Conservation (phyloP, 2,329 filamentous ascomycete genomes). For the Lachnellula suecica region DNA sequence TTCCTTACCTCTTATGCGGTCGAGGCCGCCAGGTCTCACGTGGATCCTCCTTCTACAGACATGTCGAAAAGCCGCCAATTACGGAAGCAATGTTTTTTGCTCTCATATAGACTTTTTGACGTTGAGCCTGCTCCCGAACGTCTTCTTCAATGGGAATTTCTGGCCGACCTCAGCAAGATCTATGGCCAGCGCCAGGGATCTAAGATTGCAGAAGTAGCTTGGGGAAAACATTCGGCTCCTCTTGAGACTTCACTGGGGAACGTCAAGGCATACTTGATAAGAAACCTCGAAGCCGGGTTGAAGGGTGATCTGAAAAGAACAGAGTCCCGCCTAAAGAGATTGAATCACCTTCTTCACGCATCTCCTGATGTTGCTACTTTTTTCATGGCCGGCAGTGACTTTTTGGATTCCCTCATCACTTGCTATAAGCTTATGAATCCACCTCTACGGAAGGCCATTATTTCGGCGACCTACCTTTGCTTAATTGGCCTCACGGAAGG, state of each 20-base stretch:
- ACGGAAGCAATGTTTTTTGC: slow-evolving; percentile 62
- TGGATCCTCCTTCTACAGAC: slow-evolving; percentile 3
- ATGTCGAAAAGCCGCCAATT: slow-evolving; percentile 46
- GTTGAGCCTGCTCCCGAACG: slow-evolving; percentile 40
- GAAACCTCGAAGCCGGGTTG: slow-evolving; percentile 60
- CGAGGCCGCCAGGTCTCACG: slow-evolving; percentile 45
- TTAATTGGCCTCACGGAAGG: slow-evolving; percentile 69
- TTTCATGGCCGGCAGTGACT: slow-evolving; percentile 84
- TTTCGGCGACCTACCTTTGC: slow-evolving; percentile 74
- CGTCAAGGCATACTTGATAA: slow-evolving; percentile 62
- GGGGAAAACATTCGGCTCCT: slow-evolving; percentile 46
- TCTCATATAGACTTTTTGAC: slow-evolving; percentile 58
- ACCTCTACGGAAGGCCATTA: slow-evolving; percentile 63
- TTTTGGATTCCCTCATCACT: slow-evolving; percentile 71
- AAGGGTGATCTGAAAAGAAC: slow-evolving; percentile 53
- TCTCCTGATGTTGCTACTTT: slow-evolving; percentile 58
- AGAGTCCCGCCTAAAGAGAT: slow-evolving; percentile 52
- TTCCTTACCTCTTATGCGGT: slow-evolving; percentile 70
- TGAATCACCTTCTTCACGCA: slow-evolving; percentile 64
- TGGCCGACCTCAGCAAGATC: slow-evolving; percentile 65
- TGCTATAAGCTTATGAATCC: slow-evolving; percentile 66
- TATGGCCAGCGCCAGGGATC: slow-evolving; percentile 64
- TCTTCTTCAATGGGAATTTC: slow-evolving; percentile 64
- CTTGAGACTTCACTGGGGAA: slow-evolving; percentile 56
- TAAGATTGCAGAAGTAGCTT: slow-evolving; percentile 50